A percentile compares a stretch with the other conserved stretches of the same genome.
These are phyloP conservation scores for Sugiyamaella xylanicola DNA, from an alignment of 1,139 yeast genomes.

Conservation along the genomic window DNA sequence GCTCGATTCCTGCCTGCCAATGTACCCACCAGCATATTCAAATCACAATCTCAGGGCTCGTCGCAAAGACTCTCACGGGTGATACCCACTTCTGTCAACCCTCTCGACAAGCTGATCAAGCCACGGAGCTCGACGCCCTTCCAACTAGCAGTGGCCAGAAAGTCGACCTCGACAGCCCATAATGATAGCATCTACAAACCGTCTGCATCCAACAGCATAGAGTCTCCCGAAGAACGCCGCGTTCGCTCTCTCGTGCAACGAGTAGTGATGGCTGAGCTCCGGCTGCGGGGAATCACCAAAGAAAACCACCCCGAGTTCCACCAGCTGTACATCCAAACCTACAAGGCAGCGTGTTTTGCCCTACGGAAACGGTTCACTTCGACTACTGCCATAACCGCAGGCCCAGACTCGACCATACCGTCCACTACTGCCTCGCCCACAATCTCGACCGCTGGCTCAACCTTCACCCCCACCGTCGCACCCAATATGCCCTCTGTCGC, in stretches of 20 bases:
- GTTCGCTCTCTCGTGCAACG: constrained; percentile 32
- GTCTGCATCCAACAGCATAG: constrained; percentile 5
- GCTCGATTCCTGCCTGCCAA: constrained; percentile 11
- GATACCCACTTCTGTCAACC: constrained; percentile 4
- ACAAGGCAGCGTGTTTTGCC: constrained; percentile 35
- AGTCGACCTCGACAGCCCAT: constrained; percentile 15
- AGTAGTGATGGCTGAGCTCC: constrained; percentile 39
- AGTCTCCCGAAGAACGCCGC: constrained; percentile 19
- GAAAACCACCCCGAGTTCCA: constrained; percentile 36
- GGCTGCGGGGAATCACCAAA: constrained; percentile 38
- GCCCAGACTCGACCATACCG: no score
- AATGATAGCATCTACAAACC: constrained; percentile 22
- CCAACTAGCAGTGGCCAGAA: constrained; percentile 23
- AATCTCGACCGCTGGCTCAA: not conserved
- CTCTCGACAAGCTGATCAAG: constrained; percentile 11
- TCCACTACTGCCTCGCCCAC: not conserved
- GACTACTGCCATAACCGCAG: not conserved
- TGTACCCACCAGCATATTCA: not conserved
- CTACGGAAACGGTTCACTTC: constrained; percentile 28
- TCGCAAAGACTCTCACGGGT: not conserved
- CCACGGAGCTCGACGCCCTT: constrained; percentile 25
- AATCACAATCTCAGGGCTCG: not conserved
- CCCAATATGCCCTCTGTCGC: constrained; percentile 1
- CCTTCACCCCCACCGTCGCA: not conserved
- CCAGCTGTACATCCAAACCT: constrained; percentile 35